Conservation (phyloP, 495 filamentous ascomycete genomes). For the Penicillium cataractarum region DNA sequence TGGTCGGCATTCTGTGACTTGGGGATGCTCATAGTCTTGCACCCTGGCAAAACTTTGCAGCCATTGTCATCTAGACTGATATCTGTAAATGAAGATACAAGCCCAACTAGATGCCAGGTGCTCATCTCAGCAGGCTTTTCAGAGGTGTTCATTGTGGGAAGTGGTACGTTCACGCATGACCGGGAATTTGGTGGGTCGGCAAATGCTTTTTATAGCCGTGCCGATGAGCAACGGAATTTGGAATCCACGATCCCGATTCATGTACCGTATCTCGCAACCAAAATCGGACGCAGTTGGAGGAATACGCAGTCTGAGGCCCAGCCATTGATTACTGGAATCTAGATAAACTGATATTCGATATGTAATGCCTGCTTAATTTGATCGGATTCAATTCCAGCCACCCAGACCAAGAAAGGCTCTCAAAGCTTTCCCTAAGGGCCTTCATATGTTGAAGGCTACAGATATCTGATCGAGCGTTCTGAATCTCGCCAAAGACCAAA, state of each 20-base stretch:
- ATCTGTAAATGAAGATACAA: background rate
- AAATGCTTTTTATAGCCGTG: background rate
- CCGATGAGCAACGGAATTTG: background rate
- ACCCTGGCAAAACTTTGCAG: background rate
- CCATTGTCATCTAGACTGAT: background rate
- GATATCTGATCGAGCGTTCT: background rate
- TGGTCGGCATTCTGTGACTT: background rate
- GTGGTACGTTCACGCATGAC: background rate
- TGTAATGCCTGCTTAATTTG: no score
- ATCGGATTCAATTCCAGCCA: no score
- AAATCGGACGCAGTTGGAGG: no score
- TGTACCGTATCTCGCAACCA: no score
- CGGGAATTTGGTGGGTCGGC: background rate
- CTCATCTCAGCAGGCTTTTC: background rate
- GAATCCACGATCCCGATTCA: background rate
- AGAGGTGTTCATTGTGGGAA: background rate
- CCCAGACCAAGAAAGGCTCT: background rate
- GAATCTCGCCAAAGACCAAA: no score
- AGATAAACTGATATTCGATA: no score
- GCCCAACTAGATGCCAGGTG: background rate
- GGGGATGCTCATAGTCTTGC: background rate
- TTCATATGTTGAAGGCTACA: background rate
- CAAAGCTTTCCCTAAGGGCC: background rate
- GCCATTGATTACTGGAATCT: no score
- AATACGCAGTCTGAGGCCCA: no score